A percentile compares a stretch with the other conserved stretches of the same genome.
phyloP scores from a whole-genome alignment of 371 early-diverging fungal species.

The Rhizopus arrhizus region DNA sequence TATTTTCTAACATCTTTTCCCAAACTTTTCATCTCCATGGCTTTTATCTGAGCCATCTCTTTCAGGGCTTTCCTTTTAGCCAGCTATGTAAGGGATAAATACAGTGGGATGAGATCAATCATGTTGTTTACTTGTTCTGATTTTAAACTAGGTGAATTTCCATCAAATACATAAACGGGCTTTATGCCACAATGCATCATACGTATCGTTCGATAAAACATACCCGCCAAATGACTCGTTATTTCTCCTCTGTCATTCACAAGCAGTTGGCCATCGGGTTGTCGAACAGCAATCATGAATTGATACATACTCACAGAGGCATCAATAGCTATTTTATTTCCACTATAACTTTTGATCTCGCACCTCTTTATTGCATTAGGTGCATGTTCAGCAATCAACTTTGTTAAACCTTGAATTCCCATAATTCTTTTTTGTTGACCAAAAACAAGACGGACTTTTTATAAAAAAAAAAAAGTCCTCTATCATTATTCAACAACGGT shows the following conservation, averaged over 20 bases:
- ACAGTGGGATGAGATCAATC: constrained; percentile 19
- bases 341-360: constrained; percentile 90
- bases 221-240: constrained; percentile 98
- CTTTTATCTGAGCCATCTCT: constrained; percentile 78
- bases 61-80: constrained; percentile 51
- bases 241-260: constrained; percentile 91
- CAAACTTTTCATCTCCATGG: constrained; percentile 72
- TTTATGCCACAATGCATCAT: constrained; percentile 98
- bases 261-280: constrained; percentile 87
- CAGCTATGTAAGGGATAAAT: background rate
- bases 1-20: constrained; percentile 87
- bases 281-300: constrained; percentile 98
- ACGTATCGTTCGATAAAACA: constrained; percentile 97
- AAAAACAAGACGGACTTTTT: too few relatives aligned
- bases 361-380: constrained; percentile 81
- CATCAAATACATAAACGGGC: constrained; percentile 99
- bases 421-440: constrained; percentile 27
- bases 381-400: constrained; percentile 94
- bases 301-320: constrained; percentile 99
- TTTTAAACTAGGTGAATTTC: constrained; percentile 96
- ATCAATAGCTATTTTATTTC: constrained; percentile 98
- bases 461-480: too few relatives aligned
- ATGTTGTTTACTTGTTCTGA: constrained; percentile 79
- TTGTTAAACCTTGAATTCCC: constrained; percentile 95
- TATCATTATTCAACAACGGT: too few relatives aligned